Percentiles rank a stretch among this genome's conserved stretches.
Conservation (phyloP, 139 green algal species). For the Nannochloris sp. region DNA sequence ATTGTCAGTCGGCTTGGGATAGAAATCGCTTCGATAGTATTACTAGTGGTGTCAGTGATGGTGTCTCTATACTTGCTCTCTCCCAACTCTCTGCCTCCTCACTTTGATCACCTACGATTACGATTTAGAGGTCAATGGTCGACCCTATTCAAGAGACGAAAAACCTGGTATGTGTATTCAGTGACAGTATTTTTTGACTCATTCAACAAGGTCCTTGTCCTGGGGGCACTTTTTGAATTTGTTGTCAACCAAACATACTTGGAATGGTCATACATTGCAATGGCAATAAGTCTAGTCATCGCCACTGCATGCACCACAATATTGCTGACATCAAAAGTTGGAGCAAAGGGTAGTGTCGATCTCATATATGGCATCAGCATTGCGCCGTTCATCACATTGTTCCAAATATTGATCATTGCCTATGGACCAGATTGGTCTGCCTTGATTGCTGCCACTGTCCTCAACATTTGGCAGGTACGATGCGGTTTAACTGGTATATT, state of each 20-base stretch:
- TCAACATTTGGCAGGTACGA: background rate
- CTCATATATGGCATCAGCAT: background rate
- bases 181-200: background rate
- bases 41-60: background rate
- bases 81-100: background rate
- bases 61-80: background rate
- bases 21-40: background rate
- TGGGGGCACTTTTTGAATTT: background rate
- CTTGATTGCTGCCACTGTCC: background rate
- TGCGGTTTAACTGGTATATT: background rate
- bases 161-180: background rate
- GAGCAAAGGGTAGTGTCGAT: background rate
- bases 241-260: background rate
- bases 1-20: background rate
- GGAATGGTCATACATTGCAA: background rate
- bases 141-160: background rate
- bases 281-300: background rate
- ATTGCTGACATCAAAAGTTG: background rate
- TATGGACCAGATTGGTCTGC: background rate
- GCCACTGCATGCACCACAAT: background rate
- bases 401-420: conserved; percentile 1
- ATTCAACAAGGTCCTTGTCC: background rate
- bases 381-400: background rate
- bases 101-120: background rate
- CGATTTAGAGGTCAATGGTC: background rate